Evolutionary conservation across 768 basidiomycete genomes (phyloP), one percentile per base, ranked within the genome.

Genomic region (Podaxis sp.): DNA sequence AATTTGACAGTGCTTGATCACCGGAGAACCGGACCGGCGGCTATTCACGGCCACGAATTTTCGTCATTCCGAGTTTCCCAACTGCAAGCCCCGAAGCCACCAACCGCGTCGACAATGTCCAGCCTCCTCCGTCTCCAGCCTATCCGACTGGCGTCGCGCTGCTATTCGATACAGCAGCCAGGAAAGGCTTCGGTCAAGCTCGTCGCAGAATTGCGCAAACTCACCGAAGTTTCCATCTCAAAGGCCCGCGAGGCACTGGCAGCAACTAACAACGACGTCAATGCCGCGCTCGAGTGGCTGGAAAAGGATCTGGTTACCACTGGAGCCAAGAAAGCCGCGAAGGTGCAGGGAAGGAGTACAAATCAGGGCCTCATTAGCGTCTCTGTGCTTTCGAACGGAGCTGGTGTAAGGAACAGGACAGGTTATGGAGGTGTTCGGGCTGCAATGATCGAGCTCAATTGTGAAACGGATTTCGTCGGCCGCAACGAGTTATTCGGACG

Each of bases 381-480:
- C n/a, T 87, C 86, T 49, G 75, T 93, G 11, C 81, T 96, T 24
- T 87, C 91, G 17, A 78, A 82, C 13, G 92, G 89, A 15, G 75
- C 77, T 22, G 80, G 80, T 17, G 66, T 76, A 38, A 72, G 69
- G 52, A 71, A 67, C 11, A 76, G 70, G 40, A 65, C 67, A 40
- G 73, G 75, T 6, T 73, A 73, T 19, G 81, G 81, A 1, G 80
- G 84, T 42, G 75, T 92, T 39, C 85, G 92, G 40, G 94, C 91
- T 11, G 87, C 90, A 19, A 90, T 97, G 84, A 79, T 98, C 61
- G 96, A 99, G 74, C 79, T 97, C 64, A 93, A 93, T 68, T 98
- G 96, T 78, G 96, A 99, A 78, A 97, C 96, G 57, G 96, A 99
- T 77, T 99, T 97, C 72, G 96, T 99, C 30, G 93, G 88, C 24